Evolutionary conservation across 202 grass and related monocot species (phyloP).

Genomic region (Panicum hallii): DNA sequence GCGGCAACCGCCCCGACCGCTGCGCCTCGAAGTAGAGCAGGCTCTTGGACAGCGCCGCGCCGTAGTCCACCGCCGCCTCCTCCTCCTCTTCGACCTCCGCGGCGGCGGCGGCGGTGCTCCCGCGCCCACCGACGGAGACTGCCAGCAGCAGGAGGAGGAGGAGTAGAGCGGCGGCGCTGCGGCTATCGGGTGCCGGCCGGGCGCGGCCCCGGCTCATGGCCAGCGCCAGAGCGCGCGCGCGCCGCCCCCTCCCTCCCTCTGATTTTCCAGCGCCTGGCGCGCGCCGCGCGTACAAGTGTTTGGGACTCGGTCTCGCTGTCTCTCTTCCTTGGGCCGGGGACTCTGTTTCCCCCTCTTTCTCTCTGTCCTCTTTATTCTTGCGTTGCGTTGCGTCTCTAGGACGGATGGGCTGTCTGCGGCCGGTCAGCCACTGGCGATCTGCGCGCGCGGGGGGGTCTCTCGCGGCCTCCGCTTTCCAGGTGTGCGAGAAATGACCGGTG

Average conservation of each 20-base stretch:
- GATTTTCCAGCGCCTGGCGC: background rate
- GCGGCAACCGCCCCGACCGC: conserved; percentile 77
- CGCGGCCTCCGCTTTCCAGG: conserved; percentile 34
- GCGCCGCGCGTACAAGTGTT: background rate
- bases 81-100: background rate
- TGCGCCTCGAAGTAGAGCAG: conserved; percentile 96
- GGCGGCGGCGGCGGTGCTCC: background rate
- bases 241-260: background rate
- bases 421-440: background rate
- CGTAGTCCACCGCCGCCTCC: conserved; percentile 53
- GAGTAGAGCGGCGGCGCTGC: background rate
- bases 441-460: too few relatives aligned
- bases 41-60: conserved; percentile 69
- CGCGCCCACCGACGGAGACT: background rate
- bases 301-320: background rate
- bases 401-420: conserved; percentile 1
- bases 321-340: background rate
- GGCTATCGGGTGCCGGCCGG: background rate
- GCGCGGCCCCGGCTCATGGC: conserved; percentile 51
- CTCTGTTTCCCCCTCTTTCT: background rate
- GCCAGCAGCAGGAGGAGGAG: background rate
- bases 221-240: conserved; percentile 6
- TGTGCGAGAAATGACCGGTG: conserved; percentile 31
- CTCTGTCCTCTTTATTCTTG: conserved; percentile 6
- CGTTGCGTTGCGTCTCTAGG: background rate